Conservation (phyloP, 1,139 yeast genomes). For the Yamadazyma friedrichii region DNA sequence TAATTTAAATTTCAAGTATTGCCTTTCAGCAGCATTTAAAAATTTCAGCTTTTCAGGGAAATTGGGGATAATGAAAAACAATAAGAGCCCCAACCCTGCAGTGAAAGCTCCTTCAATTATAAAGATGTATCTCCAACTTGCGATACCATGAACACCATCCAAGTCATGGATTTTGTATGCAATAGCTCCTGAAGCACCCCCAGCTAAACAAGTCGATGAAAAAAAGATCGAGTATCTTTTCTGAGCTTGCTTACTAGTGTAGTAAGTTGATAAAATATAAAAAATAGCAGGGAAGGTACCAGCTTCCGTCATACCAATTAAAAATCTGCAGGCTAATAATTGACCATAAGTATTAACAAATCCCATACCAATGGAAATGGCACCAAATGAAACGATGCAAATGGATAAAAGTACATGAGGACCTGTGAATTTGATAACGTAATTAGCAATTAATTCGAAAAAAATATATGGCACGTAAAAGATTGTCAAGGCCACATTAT, state of each 20-base stretch:
- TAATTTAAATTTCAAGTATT: constrained; percentile 52
- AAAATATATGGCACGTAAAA: constrained; percentile 72
- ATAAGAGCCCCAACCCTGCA: constrained; percentile 53
- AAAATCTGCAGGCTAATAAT: constrained; percentile 58
- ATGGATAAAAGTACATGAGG: constrained; percentile 66
- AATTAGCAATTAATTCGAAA: constrained; percentile 68
- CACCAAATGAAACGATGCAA: constrained; percentile 62
- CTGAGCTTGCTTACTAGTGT: constrained; percentile 63
- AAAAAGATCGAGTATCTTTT: constrained; percentile 68
- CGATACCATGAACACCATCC: constrained; percentile 36
- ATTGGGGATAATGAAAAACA: constrained; percentile 55
- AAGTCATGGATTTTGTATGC: constrained; percentile 42
- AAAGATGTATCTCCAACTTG: constrained; percentile 75
- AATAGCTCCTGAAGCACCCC: constrained; percentile 44
- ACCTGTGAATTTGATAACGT: constrained; percentile 52
- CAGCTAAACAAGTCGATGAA: constrained; percentile 42
- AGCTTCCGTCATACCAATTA: constrained; percentile 65
- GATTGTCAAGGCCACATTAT: constrained; percentile 60
- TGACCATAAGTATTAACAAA: constrained; percentile 58
- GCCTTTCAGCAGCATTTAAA: constrained; percentile 46
- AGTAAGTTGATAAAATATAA: constrained; percentile 58
- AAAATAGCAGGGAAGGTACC: constrained; percentile 76
- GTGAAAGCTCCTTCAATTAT: constrained; percentile 74
- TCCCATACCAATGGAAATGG: constrained; percentile 64
- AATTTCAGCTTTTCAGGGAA: constrained; percentile 54